phyloP scores from a whole-genome alignment of 345 rosid species.

The Acer yangbiense region DNA sequence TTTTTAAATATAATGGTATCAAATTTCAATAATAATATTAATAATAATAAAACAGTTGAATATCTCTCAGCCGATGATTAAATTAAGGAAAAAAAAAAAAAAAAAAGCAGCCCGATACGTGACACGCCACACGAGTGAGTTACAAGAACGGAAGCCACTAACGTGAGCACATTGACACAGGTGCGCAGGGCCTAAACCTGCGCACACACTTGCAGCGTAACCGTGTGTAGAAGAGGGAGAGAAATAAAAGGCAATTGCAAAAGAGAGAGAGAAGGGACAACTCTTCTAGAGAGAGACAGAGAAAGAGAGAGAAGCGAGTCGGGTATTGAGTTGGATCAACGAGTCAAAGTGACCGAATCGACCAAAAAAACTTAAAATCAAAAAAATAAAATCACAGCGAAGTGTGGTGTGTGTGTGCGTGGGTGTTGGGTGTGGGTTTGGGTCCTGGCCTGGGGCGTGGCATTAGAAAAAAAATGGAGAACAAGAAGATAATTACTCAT shows the following conservation, averaged over 20 bases:
- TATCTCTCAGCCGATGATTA: too few relatives aligned
- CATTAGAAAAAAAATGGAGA: slow-evolving; percentile 84
- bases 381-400: slow-evolving; percentile 28
- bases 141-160: slow-evolving; percentile 4
- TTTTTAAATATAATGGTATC: too few relatives aligned
- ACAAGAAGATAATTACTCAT: slow-evolving; percentile 50
- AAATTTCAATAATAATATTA: too few relatives aligned
- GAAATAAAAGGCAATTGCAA: slow-evolving; percentile 20
- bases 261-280: slow-evolving; percentile 18
- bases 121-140: neutral
- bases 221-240: slow-evolving; percentile 31
- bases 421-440: slow-evolving; percentile 23
- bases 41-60: too few relatives aligned
- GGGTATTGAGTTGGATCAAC: slow-evolving; percentile 32
- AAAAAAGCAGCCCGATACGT: too few relatives aligned
- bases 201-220: slow-evolving; percentile 46
- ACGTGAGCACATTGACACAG: neutral
- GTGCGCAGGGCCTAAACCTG: slow-evolving; percentile 35
- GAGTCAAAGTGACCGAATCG: slow-evolving; percentile 31
- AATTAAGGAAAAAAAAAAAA: too few relatives aligned
- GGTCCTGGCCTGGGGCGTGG: slow-evolving; percentile 55
- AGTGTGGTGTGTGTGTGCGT: slow-evolving; percentile 18
- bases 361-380: slow-evolving; percentile 14
- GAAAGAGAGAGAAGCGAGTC: neutral
- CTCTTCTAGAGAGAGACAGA: neutral